A percentile compares a stretch with the other conserved stretches of the same genome.
Evolutionary conservation across 768 basidiomycete genomes (phyloP).

Genomic region (Rickenella mellea): DNA sequence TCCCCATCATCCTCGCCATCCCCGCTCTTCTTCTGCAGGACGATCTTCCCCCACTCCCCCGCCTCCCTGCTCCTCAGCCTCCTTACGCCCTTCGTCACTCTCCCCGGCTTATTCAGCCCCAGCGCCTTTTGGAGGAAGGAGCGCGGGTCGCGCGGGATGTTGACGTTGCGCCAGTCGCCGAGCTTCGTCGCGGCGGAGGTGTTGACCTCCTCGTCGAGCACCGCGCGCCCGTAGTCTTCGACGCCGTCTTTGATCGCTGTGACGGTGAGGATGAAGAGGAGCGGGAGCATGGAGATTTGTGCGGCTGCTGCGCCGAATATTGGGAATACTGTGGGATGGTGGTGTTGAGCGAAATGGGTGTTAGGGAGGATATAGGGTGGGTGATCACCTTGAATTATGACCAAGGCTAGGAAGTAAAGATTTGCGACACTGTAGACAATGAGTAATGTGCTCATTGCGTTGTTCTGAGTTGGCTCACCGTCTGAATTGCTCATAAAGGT

Average conservation of each 20-base stretch:
- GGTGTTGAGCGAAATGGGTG: slow-evolving; percentile 8
- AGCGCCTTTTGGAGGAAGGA: slow-evolving; percentile 69
- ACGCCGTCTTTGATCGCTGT: slow-evolving; percentile 94
- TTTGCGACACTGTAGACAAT: slow-evolving; percentile 61
- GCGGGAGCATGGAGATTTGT: slow-evolving; percentile 72
- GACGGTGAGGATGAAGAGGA: slow-evolving; percentile 77
- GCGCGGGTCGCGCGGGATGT: slow-evolving; percentile 71
- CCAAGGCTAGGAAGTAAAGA: slow-evolving; percentile 81
- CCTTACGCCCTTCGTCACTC: slow-evolving; percentile 75
- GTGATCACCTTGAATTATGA: slow-evolving; percentile 64
- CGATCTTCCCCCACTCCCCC: slow-evolving; percentile 50
- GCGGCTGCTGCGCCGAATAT: slow-evolving; percentile 85
- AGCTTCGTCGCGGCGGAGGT: slow-evolving; percentile 88
- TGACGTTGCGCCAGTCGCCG: slow-evolving; percentile 83
- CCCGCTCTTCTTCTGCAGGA: slow-evolving; percentile 40
- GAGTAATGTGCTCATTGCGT: slow-evolving; percentile 7
- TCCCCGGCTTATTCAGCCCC: slow-evolving; percentile 59
- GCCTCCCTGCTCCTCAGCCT: slow-evolving; percentile 80
- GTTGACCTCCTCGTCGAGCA: slow-evolving; percentile 89
- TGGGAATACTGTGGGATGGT: slow-evolving; percentile 55
- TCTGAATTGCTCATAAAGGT: slow-evolving; percentile 90
- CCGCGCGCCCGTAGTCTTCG: slow-evolving; percentile 89
- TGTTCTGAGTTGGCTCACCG: slow-evolving; percentile 35
- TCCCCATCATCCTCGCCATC: slow-evolving; percentile 17
- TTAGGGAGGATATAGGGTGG: not conserved